These are phyloP conservation scores for Wallacemonas rigidus DNA, from an alignment of 208 protist species.

Conservation along the genomic window DNA sequence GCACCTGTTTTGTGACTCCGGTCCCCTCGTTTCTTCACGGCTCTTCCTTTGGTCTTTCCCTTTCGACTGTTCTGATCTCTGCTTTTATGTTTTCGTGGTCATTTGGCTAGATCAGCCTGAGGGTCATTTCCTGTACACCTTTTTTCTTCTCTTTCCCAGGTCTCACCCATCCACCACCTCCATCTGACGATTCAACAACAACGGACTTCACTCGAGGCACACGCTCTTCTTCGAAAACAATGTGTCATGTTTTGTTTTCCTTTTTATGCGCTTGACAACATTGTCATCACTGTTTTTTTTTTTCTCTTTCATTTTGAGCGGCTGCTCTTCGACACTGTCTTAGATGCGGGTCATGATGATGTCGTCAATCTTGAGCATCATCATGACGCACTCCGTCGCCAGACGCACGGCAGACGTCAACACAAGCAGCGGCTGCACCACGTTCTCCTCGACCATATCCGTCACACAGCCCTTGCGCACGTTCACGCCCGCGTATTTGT, in stretches of 20 bases:
- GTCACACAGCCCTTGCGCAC: constrained; percentile 94
- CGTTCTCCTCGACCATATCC: constrained; percentile 98
- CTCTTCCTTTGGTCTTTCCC: neutral
- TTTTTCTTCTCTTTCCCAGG: neutral
- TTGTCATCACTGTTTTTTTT: constrained; percentile 20
- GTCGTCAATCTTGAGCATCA: constrained; percentile 98
- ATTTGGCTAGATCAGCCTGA: neutral
- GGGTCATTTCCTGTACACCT: neutral
- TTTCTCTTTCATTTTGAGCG: constrained; percentile 12
- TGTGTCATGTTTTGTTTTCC: too few species aligned
- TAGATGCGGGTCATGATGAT: constrained; percentile 87
- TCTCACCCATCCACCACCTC: too few species aligned
- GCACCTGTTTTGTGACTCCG: too few species aligned
- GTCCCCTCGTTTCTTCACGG: too few species aligned
- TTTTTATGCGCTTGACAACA: constrained; percentile 8
- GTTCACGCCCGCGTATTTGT: constrained; percentile 94
- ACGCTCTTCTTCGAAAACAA: too few species aligned
- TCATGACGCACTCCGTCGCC: constrained; percentile 98
- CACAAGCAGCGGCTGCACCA: constrained; percentile 98
- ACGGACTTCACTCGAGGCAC: too few species aligned
- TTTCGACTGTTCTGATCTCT: neutral
- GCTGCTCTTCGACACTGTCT: neutral
- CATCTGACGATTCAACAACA: too few species aligned
- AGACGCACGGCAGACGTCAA: constrained; percentile 94
- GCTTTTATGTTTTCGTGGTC: neutral